A percentile compares a stretch with the other conserved stretches of the same genome.
phyloP scores from a whole-genome alignment of 331 rosid genomes.

The Stylosanthes scabra region DNA sequence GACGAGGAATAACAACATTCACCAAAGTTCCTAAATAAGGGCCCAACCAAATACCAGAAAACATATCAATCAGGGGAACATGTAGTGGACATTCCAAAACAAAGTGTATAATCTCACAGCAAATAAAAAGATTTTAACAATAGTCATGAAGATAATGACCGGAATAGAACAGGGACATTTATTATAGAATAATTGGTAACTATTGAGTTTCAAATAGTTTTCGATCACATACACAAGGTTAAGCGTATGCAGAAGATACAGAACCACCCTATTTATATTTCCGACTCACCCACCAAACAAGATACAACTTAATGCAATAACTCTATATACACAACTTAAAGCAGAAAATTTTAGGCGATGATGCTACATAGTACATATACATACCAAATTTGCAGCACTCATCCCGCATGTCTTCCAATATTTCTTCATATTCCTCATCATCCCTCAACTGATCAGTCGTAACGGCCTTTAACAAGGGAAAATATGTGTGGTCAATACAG shows the following conservation, averaged over 20 bases:
- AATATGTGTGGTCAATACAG: not conserved
- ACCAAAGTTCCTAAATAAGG: conserved; percentile 65
- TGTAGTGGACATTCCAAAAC: not conserved
- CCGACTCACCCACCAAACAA: conserved; percentile 9
- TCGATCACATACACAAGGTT: not conserved
- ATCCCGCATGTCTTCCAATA: conserved; percentile 83
- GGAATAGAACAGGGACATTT: not conserved
- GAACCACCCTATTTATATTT: conserved; percentile 3
- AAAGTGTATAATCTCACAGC: not conserved
- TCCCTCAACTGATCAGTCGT: conserved; percentile 62
- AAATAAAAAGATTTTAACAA: not conserved
- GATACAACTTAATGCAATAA: not conserved
- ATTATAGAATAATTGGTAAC: not conserved
- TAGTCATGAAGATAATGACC: not conserved
- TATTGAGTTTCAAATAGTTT: not conserved
- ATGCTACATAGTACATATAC: conserved; percentile 24
- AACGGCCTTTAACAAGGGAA: conserved; percentile 51
- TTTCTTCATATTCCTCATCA: conserved; percentile 69
- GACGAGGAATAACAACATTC: conserved; percentile 79
- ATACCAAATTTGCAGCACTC: conserved; percentile 89
- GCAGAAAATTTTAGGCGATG: not conserved
- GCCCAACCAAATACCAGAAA: conserved; percentile 30
- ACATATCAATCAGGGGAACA: conserved; percentile 10
- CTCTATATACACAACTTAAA: conserved; percentile 8
- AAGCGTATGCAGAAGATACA: conserved; percentile 16